Conservation (phyloP, 2,329 filamentous ascomycete species). For the Elsinoe fawcettii region DNA sequence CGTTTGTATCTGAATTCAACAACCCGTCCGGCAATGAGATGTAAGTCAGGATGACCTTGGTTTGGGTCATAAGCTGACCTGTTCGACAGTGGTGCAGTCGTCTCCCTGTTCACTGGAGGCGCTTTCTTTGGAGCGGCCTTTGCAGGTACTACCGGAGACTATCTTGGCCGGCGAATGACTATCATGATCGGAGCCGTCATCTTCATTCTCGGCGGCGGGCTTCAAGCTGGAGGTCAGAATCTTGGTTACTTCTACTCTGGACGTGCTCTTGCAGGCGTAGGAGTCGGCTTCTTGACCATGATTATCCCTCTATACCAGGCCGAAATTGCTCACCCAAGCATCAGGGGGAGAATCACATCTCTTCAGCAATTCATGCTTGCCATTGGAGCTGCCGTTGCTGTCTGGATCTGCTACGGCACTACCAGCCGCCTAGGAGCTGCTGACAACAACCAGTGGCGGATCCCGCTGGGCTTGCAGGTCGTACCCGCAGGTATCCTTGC, state of each 20-base stretch:
- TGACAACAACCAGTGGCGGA: conserved; percentile 59
- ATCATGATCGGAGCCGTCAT: conserved; percentile 64
- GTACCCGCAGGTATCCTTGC: conserved; percentile 57
- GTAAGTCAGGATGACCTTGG: no score
- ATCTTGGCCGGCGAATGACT: conserved; percentile 60
- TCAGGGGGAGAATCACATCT: conserved; percentile 65
- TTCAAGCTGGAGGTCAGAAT: conserved; percentile 60
- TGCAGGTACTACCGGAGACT: conserved; percentile 57
- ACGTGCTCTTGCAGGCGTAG: conserved; percentile 60
- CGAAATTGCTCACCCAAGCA: conserved; percentile 69
- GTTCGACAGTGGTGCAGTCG: conserved; percentile 67
- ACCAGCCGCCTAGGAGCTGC: conserved; percentile 39
- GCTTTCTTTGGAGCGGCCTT: conserved; percentile 62
- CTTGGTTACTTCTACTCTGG: conserved; percentile 61
- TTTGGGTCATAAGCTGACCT: no score
- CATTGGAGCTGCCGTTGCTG: conserved; percentile 62
- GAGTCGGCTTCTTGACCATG: conserved; percentile 55
- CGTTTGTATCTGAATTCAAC: no score
- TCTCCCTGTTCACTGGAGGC: conserved; percentile 69
- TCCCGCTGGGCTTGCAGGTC: conserved; percentile 62
- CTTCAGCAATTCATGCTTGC: conserved; percentile 79
- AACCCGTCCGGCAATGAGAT: no score
- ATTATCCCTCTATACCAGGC: conserved; percentile 68
- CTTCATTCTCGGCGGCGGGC: conserved; percentile 62
- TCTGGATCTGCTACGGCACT: conserved; percentile 56